Base-by-base conservation (phyloP, 2,329 filamentous ascomycete genomes). In the Pestalotiopsis sp. region DNA sequence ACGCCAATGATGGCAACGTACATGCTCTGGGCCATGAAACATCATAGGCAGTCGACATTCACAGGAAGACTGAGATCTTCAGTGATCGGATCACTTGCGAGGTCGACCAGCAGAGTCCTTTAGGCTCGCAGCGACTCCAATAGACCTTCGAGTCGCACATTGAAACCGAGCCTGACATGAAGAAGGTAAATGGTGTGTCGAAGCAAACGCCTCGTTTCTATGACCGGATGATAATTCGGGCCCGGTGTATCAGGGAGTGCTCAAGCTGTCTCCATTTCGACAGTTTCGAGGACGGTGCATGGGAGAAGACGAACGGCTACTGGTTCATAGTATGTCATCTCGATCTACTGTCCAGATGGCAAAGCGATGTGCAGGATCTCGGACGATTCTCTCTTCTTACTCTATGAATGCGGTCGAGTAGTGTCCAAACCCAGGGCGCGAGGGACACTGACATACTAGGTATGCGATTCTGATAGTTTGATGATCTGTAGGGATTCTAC, bases 11-110 rank as follows among this genome's bases (percentile, higher is more conserved):
- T 86, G 36, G 81, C 82, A 6, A 83, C 77, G 70, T 82, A 85
- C 25, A 85, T 76, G 13, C 78, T 79, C 70, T 87, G 82, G 0
- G 87, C 77, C 71, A 87, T 78, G n/a, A 88, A 71, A 65, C 83
- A 86, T 68, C 87, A 83, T 5, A 88, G 73, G 0, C 84, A 84
- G 66, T 87, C 84, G 1, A 86, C 52, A 0, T 81, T 83, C 27
- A 75, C 77, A 0, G 84, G 72, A 0, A 88, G 73, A 2, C 83
- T 81, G 64, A 87, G 83, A 31, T 87, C 82, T 14, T 78, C 79
- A 0, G 83, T 84, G 1, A 89, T 81, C 7, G 80, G 70, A 4
- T 73, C 75, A 13, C 73, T 77, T 1, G 77, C 77, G 0, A 74
- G 14, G 58, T 0, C 73, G 9, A 41, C 39, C 36, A 59, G 38